Conservation (phyloP, 352 stramenopile species). For the Aphanomyces stellatus region DNA sequence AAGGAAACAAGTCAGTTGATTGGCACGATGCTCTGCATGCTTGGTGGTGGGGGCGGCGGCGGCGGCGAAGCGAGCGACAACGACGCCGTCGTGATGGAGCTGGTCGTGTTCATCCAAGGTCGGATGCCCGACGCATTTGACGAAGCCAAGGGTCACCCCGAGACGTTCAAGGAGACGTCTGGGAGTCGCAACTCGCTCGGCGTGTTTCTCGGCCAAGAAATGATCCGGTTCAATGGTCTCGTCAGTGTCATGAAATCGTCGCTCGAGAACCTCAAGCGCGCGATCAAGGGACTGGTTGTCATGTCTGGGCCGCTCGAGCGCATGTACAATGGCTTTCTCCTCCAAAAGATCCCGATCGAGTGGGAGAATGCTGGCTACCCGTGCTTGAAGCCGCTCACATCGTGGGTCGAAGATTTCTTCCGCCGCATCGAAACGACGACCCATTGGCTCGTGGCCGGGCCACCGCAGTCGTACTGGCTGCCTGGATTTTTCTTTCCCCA, state of each 20-base stretch:
- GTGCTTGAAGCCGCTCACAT: constrained; percentile 86
- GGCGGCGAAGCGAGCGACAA: constrained; percentile 40
- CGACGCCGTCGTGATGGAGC: constrained; percentile 76
- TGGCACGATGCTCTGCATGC: constrained; percentile 62
- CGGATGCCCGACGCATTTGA: constrained; percentile 65
- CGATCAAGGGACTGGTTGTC: constrained; percentile 86
- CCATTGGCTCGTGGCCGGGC: constrained; percentile 76
- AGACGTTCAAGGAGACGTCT: constrained; percentile 69
- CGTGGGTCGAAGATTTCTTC: constrained; percentile 92
- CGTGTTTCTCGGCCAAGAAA: constrained; percentile 87
- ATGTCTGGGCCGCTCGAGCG: constrained; percentile 86
- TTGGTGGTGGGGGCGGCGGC: constrained; percentile 45
- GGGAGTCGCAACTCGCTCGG: constrained; percentile 88
- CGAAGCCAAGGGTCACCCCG: constrained; percentile 52
- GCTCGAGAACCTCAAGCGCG: constrained; percentile 79
- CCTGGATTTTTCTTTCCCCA: constrained; percentile 94
- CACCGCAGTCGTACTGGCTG: constrained; percentile 85
- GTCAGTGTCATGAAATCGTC: constrained; percentile 80
- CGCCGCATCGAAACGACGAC: constrained; percentile 73
- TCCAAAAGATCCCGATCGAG: constrained; percentile 80
- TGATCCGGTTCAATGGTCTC: constrained; percentile 86
- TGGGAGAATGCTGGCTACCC: constrained; percentile 89
- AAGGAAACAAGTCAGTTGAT: constrained; percentile 82
- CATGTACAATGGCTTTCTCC: constrained; percentile 89
- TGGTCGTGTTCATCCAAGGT: constrained; percentile 71